Evolutionary conservation across 1,284 basidiomycete species (phyloP).

Genomic region (Moesziomyces parantarcticus): DNA sequence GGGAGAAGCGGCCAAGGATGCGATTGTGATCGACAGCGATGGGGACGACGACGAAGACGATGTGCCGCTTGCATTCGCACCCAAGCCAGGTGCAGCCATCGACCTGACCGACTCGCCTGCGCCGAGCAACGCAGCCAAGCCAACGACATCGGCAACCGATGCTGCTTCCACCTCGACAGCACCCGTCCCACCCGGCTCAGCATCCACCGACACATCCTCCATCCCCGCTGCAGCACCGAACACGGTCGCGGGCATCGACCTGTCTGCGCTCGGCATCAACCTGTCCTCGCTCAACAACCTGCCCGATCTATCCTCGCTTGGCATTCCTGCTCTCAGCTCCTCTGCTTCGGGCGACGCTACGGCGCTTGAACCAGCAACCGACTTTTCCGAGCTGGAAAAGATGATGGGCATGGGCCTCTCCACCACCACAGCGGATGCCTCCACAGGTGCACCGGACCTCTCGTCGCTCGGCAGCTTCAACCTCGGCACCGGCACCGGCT

Average conservation of each 20-base stretch:
- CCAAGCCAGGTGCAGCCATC: constrained; percentile 28
- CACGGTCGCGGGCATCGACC: constrained; percentile 26
- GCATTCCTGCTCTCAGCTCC: constrained; percentile 16
- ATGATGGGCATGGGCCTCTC: constrained; percentile 46
- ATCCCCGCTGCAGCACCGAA: neutral
- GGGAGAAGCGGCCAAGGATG: constrained; percentile 19
- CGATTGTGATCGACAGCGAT: constrained; percentile 49
- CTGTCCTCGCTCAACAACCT: constrained; percentile 22
- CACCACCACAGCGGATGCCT: constrained; percentile 1
- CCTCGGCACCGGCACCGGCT: constrained; percentile 3
- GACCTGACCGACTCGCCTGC: constrained; percentile 43
- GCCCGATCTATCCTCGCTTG: constrained; percentile 36
- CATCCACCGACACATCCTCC: neutral
- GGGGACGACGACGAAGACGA: constrained; percentile 46
- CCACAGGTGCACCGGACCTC: constrained; percentile 4
- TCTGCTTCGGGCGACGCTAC: constrained; percentile 3
- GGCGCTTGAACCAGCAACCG: constrained; percentile 13
- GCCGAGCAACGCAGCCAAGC: constrained; percentile 7
- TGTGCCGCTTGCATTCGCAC: constrained; percentile 42
- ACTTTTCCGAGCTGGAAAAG: constrained; percentile 37
- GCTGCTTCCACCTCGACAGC: neutral
- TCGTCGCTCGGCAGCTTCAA: constrained; percentile 25
- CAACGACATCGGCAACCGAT: neutral
- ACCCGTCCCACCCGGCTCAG: neutral
- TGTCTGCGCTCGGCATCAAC: constrained; percentile 41